These are phyloP conservation scores for Anastatica hierochuntica DNA, from an alignment of 345 rosid species.

Conservation along the genomic window DNA sequence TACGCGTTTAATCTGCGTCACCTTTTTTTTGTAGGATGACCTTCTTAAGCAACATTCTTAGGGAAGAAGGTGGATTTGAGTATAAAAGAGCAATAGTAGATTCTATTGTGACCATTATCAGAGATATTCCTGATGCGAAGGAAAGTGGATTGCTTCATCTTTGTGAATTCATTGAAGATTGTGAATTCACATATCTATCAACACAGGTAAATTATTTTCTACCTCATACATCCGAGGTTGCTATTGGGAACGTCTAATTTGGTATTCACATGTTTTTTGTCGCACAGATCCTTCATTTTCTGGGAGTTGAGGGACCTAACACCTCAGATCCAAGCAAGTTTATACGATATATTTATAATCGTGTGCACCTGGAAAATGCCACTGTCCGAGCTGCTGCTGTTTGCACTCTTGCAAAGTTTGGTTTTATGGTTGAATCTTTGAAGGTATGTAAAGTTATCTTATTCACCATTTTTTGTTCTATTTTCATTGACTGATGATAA, in stretches of 20 bases:
- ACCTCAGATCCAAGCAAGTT: conserved; percentile 93
- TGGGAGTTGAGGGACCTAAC: conserved; percentile 93
- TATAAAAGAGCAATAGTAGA: conserved; percentile 96
- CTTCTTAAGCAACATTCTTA: conserved; percentile 93
- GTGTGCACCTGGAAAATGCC: conserved; percentile 97
- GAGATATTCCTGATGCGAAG: conserved; percentile 98
- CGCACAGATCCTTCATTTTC: conserved; percentile 84
- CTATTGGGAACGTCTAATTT: not conserved
- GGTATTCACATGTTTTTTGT: conserved; percentile 2
- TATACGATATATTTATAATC: conserved; percentile 90
- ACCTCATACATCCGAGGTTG: conserved; percentile 3
- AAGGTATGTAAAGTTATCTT: conserved; percentile 49
- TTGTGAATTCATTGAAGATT: conserved; percentile 97
- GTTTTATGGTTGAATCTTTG: conserved; percentile 81
- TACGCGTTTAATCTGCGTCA: too few relatives aligned
- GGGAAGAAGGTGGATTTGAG: conserved; percentile 99
- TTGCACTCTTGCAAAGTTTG: conserved; percentile 89
- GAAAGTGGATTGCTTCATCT: conserved; percentile 96
- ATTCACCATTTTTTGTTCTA: not conserved
- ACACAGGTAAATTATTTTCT: conserved; percentile 54
- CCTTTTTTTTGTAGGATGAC: conserved; percentile 62
- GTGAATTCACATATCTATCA: conserved; percentile 98
- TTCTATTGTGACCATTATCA: conserved; percentile 91
- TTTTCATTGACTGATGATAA: not conserved
- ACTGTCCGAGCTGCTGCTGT: conserved; percentile 98